These are phyloP conservation scores for Berberis vulgaris DNA, from an alignment of 164 flowering plant genomes.

Conservation along the genomic window DNA sequence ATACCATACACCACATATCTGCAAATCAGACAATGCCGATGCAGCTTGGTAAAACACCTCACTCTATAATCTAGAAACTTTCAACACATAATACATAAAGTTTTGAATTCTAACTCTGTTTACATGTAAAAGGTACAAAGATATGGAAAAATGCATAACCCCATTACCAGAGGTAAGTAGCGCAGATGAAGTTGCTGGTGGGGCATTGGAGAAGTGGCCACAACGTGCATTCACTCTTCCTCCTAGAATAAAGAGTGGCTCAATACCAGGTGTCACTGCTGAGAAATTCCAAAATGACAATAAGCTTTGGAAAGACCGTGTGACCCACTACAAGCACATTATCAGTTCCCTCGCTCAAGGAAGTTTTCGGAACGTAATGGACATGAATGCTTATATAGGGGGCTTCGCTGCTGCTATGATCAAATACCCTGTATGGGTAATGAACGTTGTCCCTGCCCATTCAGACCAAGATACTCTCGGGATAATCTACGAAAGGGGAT, in stretches of 20 bases:
- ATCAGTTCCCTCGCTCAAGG: constrained; percentile 41
- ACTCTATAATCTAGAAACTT: background rate
- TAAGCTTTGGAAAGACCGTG: constrained; percentile 64
- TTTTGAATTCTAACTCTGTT: background rate
- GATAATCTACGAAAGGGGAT: constrained; percentile 72
- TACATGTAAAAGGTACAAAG: constrained; percentile 51
- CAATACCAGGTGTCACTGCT: constrained; percentile 48
- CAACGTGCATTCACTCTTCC: constrained; percentile 72
- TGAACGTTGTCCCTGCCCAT: constrained; percentile 86
- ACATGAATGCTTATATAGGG: constrained; percentile 91
- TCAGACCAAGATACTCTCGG: constrained; percentile 74
- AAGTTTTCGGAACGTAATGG: constrained; percentile 75
- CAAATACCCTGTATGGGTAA: constrained; percentile 87
- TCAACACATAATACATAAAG: background rate
- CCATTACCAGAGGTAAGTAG: constrained; percentile 72
- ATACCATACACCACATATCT: constrained; percentile 55
- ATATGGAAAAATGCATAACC: constrained; percentile 89
- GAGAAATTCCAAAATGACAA: constrained; percentile 66
- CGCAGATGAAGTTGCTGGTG: constrained; percentile 76
- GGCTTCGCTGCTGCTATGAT: constrained; percentile 85
- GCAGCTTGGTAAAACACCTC: constrained; percentile 55
- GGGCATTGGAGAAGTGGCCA: constrained; percentile 84
- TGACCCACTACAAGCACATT: constrained; percentile 49
- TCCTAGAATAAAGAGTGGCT: constrained; percentile 71
- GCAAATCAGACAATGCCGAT: constrained; percentile 75